phyloP scores from a whole-genome alignment of 345 rosid genomes.

The Barbarea vulgaris region DNA sequence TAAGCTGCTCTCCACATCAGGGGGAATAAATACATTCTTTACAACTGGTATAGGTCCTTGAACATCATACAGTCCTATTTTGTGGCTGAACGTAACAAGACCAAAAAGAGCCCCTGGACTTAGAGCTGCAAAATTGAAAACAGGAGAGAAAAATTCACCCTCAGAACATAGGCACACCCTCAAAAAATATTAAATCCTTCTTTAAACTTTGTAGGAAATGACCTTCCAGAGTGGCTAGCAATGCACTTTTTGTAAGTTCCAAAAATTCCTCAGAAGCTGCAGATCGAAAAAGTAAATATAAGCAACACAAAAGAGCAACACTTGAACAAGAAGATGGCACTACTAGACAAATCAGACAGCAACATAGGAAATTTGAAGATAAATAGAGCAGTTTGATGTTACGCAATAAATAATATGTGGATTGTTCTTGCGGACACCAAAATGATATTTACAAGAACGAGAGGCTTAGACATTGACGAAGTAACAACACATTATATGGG shows the following conservation, averaged over 20 bases:
- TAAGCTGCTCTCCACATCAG: constrained; percentile 67
- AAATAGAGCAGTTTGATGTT: not conserved
- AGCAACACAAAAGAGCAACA: not conserved
- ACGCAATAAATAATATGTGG: not conserved
- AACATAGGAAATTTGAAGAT: not conserved
- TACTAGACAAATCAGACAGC: not conserved
- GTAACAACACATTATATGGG: not conserved
- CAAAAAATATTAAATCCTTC: constrained; percentile 8
- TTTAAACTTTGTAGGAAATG: constrained; percentile 13
- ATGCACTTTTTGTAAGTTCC: constrained; percentile 94
- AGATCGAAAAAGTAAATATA: constrained; percentile 6
- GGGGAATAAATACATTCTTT: constrained; percentile 82
- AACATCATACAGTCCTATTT: constrained; percentile 90
- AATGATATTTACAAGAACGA: not conserved
- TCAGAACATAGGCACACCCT: constrained; percentile 14
- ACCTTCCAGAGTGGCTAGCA: constrained; percentile 96
- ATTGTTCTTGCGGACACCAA: not conserved
- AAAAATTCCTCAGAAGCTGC: constrained; percentile 96
- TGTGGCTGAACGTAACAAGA: constrained; percentile 91
- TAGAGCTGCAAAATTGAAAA: constrained; percentile 59
- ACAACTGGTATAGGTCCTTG: constrained; percentile 93
- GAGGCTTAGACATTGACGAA: not conserved
- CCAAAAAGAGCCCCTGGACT: constrained; percentile 90
- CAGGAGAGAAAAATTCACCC: constrained; percentile 9
- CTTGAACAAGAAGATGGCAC: not conserved